Conservation (phyloP, 768 basidiomycete genomes). For the Brasilioporus rufonigricans region DNA sequence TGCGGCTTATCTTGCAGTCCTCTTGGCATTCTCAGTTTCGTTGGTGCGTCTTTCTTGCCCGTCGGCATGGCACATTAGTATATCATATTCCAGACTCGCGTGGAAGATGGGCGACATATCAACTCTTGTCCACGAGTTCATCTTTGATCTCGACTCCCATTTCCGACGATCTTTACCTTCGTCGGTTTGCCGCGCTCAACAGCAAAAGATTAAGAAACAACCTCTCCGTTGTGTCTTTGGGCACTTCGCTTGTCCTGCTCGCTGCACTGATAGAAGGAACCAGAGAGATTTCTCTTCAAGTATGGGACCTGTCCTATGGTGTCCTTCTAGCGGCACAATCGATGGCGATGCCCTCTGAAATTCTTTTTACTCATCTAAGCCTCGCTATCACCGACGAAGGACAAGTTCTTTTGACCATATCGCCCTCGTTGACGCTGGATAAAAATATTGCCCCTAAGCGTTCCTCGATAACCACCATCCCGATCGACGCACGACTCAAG, state of each 20-base stretch:
- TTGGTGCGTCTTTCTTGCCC: slow-evolving; percentile 39
- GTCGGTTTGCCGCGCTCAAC: slow-evolving; percentile 14
- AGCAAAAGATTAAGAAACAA: slow-evolving; percentile 13
- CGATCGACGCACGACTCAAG: slow-evolving; percentile 46
- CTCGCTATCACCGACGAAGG: slow-evolving; percentile 38
- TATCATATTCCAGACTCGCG: slow-evolving; percentile 36
- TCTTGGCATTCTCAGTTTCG: slow-evolving; percentile 47
- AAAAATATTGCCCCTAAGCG: slow-evolving; percentile 25
- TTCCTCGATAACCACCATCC: slow-evolving; percentile 60
- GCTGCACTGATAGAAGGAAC: slow-evolving; percentile 36
- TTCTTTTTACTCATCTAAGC: slow-evolving; percentile 30
- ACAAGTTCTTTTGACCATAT: slow-evolving; percentile 53
- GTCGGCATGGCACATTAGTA: background rate
- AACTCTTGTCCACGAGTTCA: slow-evolving; percentile 27
- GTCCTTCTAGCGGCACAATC: slow-evolving; percentile 56
- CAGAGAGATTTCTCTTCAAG: slow-evolving; percentile 49
- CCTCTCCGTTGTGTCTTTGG: slow-evolving; percentile 46
- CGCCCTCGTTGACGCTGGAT: slow-evolving; percentile 29
- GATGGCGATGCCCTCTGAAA: slow-evolving; percentile 47
- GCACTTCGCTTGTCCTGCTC: slow-evolving; percentile 58
- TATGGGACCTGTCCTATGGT: slow-evolving; percentile 72
- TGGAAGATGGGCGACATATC: slow-evolving; percentile 43
- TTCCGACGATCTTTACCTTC: slow-evolving; percentile 21
- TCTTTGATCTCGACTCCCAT: slow-evolving; percentile 24
- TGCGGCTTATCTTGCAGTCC: slow-evolving; percentile 34